Base-by-base conservation (phyloP, 179 eudicot species). In the Spinacia oleracea region DNA sequence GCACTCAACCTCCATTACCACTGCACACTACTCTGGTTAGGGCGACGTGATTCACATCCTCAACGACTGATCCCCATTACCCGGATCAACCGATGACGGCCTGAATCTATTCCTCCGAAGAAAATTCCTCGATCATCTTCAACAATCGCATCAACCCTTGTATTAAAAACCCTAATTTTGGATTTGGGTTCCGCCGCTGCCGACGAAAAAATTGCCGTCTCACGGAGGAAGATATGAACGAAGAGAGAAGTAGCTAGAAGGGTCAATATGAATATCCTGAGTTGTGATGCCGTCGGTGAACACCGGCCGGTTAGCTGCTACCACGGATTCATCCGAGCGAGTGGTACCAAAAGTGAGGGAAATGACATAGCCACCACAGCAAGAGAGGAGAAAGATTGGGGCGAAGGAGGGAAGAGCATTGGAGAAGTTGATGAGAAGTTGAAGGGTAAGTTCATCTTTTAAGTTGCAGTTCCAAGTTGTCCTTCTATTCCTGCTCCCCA, bases 221-320 rank as follows among this genome's bases (percentile, higher is more conserved):
- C 93, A 9, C 97, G 98, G 23, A 92, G 91, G 81, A 93, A 92
- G 69, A 92, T 89, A 1, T 95, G 86, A 29, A 92, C 77, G 18
- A 88, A 84, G 14, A 93, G 85, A 50, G 93, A 89, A 2, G 94
- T 90, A 18, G n/a, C n/a, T n/a, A n/a, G 79, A 74, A 4, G 98
- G 87, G 72, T 93, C 98, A 82, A 93, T 88, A 81, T 93, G 98
- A 40, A 93, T 90, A 58, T 93, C 97, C 59, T 93, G 91, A 43
- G 98, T 93, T 55, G 98, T 97, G 23, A 93, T 90, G 3, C 97
- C 94, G 76, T 93, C 98, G 40, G 93, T 84, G 76, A 93, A 93
- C 3, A 86, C 84, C 38, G 98, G n/a, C n/a, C n/a, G 97, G 64
- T 92, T 93, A 0, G 91, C 81, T 45, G 97, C 91, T 14, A 87